Evolutionary conservation across 768 basidiomycete species (phyloP).

Genomic region (Omphalotus guepiniiformis): DNA sequence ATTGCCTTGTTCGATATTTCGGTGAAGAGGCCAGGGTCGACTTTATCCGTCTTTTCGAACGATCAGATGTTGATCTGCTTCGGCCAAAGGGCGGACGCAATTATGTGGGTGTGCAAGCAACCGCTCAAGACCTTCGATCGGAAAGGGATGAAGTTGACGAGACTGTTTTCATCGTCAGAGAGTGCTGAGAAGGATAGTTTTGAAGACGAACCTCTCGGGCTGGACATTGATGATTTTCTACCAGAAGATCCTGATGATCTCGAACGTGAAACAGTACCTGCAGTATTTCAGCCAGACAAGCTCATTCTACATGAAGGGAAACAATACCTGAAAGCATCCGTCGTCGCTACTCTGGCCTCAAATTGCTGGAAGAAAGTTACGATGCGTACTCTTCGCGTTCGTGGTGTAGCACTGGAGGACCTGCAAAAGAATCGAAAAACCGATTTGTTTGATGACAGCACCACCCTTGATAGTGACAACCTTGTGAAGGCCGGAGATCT

Average conservation of each 20-base stretch:
- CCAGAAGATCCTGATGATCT: constrained; percentile 8
- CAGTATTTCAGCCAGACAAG: neutral
- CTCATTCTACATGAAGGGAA: neutral
- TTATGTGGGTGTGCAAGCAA: neutral
- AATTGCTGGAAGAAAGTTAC: constrained; percentile 6
- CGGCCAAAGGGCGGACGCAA: neutral
- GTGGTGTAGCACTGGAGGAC: constrained; percentile 11
- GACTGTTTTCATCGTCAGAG: too few species aligned
- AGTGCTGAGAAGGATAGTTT: neutral
- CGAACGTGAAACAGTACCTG: too few species aligned
- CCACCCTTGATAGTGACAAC: too few species aligned
- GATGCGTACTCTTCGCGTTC: constrained; percentile 10
- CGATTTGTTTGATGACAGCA: constrained; percentile 7
- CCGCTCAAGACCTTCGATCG: neutral
- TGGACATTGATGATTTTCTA: constrained; percentile 13
- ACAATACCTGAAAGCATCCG: constrained; percentile 9
- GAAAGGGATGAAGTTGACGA: neutral
- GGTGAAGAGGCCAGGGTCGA: neutral
- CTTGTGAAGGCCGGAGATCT: too few species aligned
- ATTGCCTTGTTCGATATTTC: neutral
- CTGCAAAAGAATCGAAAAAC: constrained; percentile 4
- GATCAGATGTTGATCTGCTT: neutral
- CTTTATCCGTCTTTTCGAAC: neutral
- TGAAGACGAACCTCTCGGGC: constrained; percentile 5
- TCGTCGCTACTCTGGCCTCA: constrained; percentile 7